Evolutionary conservation across 2,329 filamentous ascomycete genomes (phyloP).

Genomic region (Ramularia collo-cygni): DNA sequence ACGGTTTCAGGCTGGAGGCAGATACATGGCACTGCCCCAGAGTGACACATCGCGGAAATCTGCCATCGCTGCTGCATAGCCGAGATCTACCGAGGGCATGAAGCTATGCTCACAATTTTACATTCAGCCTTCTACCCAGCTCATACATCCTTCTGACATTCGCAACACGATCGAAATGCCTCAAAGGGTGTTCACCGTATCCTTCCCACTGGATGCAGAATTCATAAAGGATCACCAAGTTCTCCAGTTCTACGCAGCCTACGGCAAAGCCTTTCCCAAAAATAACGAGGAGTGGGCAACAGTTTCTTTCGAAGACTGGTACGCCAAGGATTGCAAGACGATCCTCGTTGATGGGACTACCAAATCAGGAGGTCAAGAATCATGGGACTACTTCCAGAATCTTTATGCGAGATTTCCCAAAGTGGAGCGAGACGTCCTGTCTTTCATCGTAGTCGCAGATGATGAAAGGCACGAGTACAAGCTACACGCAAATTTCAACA

Average conservation of each 20-base stretch:
- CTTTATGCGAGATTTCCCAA: conserved; percentile 7
- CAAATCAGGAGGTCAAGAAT: conserved; percentile 1
- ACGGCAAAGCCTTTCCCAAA: conserved; percentile 12
- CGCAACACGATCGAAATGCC: not conserved
- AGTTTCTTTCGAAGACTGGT: conserved; percentile 3
- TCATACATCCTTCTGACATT: too few species aligned
- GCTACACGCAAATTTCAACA: conserved; percentile 9
- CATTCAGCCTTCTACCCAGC: too few species aligned
- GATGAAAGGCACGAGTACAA: conserved; percentile 2
- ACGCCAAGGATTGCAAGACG: conserved; percentile 7
- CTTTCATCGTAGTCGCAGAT: conserved; percentile 7
- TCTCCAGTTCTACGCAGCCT: conserved; percentile 8
- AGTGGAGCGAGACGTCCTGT: conserved; percentile 7
- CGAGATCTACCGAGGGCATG: too few species aligned
- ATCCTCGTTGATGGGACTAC: conserved; percentile 3
- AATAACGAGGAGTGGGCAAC: conserved; percentile 6
- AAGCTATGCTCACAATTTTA: too few species aligned
- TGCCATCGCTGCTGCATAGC: too few species aligned
- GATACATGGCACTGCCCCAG: too few species aligned
- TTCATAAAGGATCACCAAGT: conserved; percentile 3
- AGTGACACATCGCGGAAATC: too few species aligned
- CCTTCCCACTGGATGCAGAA: conserved; percentile 3
- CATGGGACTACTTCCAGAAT: conserved; percentile 7
- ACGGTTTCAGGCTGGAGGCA: too few species aligned
- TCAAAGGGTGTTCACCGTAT: not conserved